Conservation (phyloP, 2,329 filamentous ascomycete species). For the Hysterium pulicare region DNA sequence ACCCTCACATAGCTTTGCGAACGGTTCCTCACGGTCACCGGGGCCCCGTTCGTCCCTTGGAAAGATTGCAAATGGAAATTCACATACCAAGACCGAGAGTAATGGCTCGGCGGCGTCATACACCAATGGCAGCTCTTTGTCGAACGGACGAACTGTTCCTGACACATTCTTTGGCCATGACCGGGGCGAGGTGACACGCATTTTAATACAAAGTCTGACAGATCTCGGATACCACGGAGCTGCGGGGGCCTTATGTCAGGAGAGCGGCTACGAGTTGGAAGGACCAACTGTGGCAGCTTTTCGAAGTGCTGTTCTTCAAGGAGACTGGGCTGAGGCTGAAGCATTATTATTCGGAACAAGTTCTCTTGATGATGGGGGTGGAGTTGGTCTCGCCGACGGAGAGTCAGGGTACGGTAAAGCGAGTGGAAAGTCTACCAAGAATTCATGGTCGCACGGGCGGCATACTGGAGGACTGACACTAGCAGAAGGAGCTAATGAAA, state of each 20-base stretch:
- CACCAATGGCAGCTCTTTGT: slow-evolving; percentile 38
- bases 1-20: slow-evolving; percentile 35
- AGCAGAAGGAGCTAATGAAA: slow-evolving; percentile 68
- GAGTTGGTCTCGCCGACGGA: slow-evolving; percentile 31
- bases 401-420: slow-evolving; percentile 28
- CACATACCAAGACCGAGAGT: slow-evolving; percentile 36
- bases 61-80: slow-evolving; percentile 41
- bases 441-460: slow-evolving; percentile 31
- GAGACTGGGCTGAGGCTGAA: slow-evolving; percentile 85
- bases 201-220: slow-evolving; percentile 84
- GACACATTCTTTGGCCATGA: slow-evolving; percentile 76
- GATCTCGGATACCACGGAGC: slow-evolving; percentile 84
- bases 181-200: slow-evolving; percentile 86
- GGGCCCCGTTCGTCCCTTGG: slow-evolving; percentile 29
- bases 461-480: slow-evolving; percentile 62
- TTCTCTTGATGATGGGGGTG: slow-evolving; percentile 44
- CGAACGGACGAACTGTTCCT: slow-evolving; percentile 26
- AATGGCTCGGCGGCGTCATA: slow-evolving; percentile 38
- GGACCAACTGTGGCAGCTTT: slow-evolving; percentile 84
- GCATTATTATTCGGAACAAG: slow-evolving; percentile 62
- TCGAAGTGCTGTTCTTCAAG: slow-evolving; percentile 71
- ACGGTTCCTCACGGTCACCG: slow-evolving; percentile 37
- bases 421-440: slow-evolving; percentile 25
- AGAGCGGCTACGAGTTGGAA: slow-evolving; percentile 87
- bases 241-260: slow-evolving; percentile 68